Base-by-base conservation (phyloP, 2,329 filamentous ascomycete genomes). In the Colletotrichum liaoningense region DNA sequence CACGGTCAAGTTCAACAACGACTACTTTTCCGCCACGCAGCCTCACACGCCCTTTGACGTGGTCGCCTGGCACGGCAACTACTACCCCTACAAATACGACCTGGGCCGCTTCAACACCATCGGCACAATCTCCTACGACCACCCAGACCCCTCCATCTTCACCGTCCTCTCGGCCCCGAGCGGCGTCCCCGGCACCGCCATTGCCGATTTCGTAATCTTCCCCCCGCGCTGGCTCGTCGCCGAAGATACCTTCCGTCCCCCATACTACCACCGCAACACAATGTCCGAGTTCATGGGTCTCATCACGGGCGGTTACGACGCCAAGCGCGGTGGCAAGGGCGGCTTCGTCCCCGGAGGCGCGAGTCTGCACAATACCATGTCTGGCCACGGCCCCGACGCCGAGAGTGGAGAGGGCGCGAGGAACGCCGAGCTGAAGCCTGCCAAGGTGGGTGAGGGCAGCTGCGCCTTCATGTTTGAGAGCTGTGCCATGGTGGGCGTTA, bases 81-180 rank as follows among this genome's bases (percentile, higher is more conserved):
- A 95, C 83, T 93, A 93, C 74, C 93, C 93, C 0, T 94, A 91
- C 88, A 95, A 95, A 83, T 95, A 95, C 84, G 93, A 95, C 78
- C 87, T 95, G 1, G 92, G 92, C 30, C 90, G 93, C 38, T 95
- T 95, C 86, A 93, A 92, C 83, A 91, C 90, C 56, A 91, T 95
- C 57, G 93, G 93, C 24, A 91, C 88, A 67, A 91, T 94, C 76
- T 93, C 90, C 8, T 94, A 90, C 79, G 93, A 95, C 80, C 93
- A 95, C 79, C 93, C 93, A 1, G 93, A 95, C 79, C 93, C 93
- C 0, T 92, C 89, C 75, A 95, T 95, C 80, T 95, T 93, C 83
- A 95, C 91, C 1, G 92, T 94, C 5, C 85, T 93, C 28, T 90
- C 92, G 1, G 91, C 90, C 2, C 90, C 88, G 30, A 90, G 90